These are phyloP conservation scores for Solanum peruvianum DNA, from an alignment of 257 asterid species.

Conservation along the genomic window DNA sequence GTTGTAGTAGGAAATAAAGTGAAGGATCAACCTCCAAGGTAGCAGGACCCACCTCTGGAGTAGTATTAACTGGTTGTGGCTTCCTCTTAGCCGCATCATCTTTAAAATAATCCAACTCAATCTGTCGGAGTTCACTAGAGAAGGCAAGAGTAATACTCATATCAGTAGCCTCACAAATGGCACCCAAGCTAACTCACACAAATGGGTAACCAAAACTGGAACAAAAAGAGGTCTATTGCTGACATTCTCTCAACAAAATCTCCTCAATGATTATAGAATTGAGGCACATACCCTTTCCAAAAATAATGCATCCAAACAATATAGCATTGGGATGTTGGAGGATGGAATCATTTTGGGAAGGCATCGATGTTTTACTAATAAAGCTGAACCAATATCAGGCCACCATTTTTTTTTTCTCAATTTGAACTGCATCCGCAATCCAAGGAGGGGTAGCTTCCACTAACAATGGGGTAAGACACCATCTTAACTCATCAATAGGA, in stretches of 20 bases:
- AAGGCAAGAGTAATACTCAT: neutral
- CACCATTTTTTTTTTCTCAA: neutral
- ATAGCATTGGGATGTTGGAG: neutral
- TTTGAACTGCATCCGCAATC: neutral
- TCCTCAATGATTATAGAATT: neutral
- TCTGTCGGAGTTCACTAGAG: neutral
- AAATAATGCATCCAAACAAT: too few species aligned
- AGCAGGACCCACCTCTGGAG: too few species aligned
- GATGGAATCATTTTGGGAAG: neutral
- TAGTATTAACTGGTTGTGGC: neutral
- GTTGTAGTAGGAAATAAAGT: neutral
- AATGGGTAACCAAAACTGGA: neutral
- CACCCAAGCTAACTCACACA: neutral
- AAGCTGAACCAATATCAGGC: neutral
- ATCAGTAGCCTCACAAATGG: neutral
- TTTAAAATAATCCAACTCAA: neutral
- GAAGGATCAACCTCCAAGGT: neutral
- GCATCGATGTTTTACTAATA: neutral
- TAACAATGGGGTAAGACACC: neutral
- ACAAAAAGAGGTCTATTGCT: neutral
- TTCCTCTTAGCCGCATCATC: neutral
- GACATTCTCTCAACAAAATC: neutral
- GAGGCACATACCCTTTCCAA: neutral
- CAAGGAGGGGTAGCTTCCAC: neutral
- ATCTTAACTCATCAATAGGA: neutral